Percentiles rank a stretch among this genome's conserved stretches.
Evolutionary conservation across 768 basidiomycete species (phyloP).

Genomic region (Suillus americanus): DNA sequence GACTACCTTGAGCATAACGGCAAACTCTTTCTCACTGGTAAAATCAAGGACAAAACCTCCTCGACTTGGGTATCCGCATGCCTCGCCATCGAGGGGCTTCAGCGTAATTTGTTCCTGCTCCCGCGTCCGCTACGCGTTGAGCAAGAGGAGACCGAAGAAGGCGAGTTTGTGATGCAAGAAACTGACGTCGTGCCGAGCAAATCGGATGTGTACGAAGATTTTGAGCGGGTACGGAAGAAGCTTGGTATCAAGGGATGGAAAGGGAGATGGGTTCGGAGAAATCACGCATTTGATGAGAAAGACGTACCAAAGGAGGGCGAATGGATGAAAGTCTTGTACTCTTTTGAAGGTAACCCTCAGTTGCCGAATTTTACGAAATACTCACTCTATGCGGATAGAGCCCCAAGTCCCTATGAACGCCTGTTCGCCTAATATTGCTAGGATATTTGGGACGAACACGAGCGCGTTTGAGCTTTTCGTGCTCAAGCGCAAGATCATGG

Average conservation of each 20-base stretch:
- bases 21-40: slow-evolving; percentile 85
- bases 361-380: background rate
- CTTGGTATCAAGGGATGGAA: slow-evolving; percentile 75
- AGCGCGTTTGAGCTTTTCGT: slow-evolving; percentile 92
- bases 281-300: slow-evolving; percentile 82
- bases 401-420: slow-evolving; percentile 64
- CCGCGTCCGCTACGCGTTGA: slow-evolving; percentile 67
- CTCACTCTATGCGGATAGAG: slow-evolving; percentile 16
- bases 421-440: slow-evolving; percentile 80
- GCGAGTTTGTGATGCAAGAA: slow-evolving; percentile 44
- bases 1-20: slow-evolving; percentile 91
- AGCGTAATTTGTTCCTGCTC: slow-evolving; percentile 89
- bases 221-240: slow-evolving; percentile 74
- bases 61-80: slow-evolving; percentile 78
- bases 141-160: slow-evolving; percentile 30
- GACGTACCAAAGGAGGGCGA: slow-evolving; percentile 80
- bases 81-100: slow-evolving; percentile 77
- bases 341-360: slow-evolving; percentile 68
- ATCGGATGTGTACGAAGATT: slow-evolving; percentile 78
- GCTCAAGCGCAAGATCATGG: slow-evolving; percentile 97
- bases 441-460: slow-evolving; percentile 90
- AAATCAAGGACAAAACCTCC: slow-evolving; percentile 77
- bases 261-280: slow-evolving; percentile 82
- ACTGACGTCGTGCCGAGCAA: slow-evolving; percentile 74
- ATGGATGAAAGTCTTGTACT: slow-evolving; percentile 94